Base-by-base conservation (phyloP, 306 rosid species). In the Oemleria cerasiformis region DNA sequence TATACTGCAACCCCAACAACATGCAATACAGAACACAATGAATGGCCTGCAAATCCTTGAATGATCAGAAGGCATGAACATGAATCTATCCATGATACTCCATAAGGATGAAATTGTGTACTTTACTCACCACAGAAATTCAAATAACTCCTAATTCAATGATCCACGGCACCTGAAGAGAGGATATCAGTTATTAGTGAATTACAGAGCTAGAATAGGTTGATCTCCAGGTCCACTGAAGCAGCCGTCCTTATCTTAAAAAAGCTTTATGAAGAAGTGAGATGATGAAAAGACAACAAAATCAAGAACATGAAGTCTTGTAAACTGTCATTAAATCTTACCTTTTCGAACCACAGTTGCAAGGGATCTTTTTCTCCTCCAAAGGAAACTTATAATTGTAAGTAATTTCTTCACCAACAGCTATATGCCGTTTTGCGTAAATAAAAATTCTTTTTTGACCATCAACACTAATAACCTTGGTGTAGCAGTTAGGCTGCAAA, bases 291-390 rank as follows among this genome's bases (percentile, higher is more conserved):
- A 54, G n/a, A 48, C 63, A 73, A 78, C 16, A 45, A 57, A 54
- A 67, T 51, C 54, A 45, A 49, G 57, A 65, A 60, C 70, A 60
- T 43, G 72, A 7, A 20, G 25, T 42, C 61, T 5, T 15, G 17
- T 19, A 16, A 44, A 59, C 41, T 69, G 14, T 13, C 70, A 12
- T 10, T 1, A 16, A 64, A 72, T 64, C 85, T 80, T 91, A 94
- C 99, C 87, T 91, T 80, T 70, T 94, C 38, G 99, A 88, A 75
- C 96, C 92, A 79, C 97, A 94, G 83, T 94, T 84, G 83, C 99
- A 94, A 70, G 99, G 96, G 70, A 94, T 94, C 85, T 94, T 94
- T 82, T 91, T 89, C 77, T 91, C 99, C 85, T 94, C 99, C 90
- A 94, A 87, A 66, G 99, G 99, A 74, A 94, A 94, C 88, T 94